Evolutionary conservation across 140 eudicot genomes (phyloP).

Genomic region (Senecio squalidus): DNA sequence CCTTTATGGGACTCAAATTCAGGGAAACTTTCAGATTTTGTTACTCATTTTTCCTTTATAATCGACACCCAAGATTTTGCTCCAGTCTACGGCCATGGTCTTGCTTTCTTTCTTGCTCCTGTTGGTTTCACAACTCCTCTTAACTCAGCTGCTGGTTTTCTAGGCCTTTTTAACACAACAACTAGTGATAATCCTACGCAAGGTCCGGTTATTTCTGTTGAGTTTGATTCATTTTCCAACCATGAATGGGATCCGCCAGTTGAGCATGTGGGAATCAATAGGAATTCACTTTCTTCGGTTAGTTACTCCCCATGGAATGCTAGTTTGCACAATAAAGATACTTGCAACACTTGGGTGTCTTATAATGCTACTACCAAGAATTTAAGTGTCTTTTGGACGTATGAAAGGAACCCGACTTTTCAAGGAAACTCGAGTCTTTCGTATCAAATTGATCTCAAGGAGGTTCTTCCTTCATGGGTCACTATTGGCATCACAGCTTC

Average conservation of each 20-base stretch:
- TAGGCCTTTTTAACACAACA: slow-evolving; percentile 50
- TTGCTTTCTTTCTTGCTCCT: slow-evolving; percentile 66
- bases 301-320: slow-evolving; percentile 34
- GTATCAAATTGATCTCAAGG: slow-evolving; percentile 31
- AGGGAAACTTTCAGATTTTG: slow-evolving; percentile 37
- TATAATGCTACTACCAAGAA: slow-evolving; percentile 43
- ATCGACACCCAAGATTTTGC: slow-evolving; percentile 23
- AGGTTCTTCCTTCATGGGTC: slow-evolving; percentile 40
- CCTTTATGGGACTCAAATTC: slow-evolving; percentile 49
- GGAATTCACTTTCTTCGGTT: slow-evolving; percentile 34
- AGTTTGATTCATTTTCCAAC: slow-evolving; percentile 44
- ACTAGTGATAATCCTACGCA: slow-evolving; percentile 21
- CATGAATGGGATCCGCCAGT: slow-evolving; percentile 45
- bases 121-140: slow-evolving; percentile 40
- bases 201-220: slow-evolving; percentile 39
- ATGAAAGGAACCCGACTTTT: slow-evolving; percentile 20
- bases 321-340: slow-evolving; percentile 28
- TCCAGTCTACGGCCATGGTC: slow-evolving; percentile 40
- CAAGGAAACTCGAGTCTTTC: slow-evolving; percentile 29
- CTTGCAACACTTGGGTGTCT: slow-evolving; percentile 35
- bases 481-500: slow-evolving; percentile 51
- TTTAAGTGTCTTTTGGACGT: slow-evolving; percentile 41
- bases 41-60: slow-evolving; percentile 39
- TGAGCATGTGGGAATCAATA: slow-evolving; percentile 48
- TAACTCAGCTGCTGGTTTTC: slow-evolving; percentile 49